Conservation (phyloP, 2,329 filamentous ascomycete species). For the Botrytis tulipae region DNA sequence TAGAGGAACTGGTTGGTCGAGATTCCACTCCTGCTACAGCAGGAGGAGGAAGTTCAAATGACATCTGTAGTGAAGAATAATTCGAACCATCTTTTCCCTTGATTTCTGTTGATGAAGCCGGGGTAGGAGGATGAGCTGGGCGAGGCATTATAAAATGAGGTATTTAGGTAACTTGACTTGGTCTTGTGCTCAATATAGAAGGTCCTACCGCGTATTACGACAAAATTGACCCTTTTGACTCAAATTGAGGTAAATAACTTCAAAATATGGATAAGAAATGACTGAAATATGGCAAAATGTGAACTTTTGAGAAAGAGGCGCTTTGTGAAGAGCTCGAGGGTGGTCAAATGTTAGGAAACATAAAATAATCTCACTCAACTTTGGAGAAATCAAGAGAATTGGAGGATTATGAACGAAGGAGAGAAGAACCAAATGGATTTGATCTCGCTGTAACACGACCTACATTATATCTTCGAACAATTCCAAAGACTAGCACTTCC, state of each 20-base stretch:
- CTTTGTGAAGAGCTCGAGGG: background rate
- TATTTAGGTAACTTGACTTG: conserved; percentile 21
- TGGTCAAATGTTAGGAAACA: background rate
- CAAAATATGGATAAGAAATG: background rate
- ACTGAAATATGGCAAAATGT: background rate
- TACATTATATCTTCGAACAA: background rate
- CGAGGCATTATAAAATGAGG: conserved; percentile 57
- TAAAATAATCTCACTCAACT: background rate
- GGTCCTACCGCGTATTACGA: conserved; percentile 7
- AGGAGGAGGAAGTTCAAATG: conserved; percentile 75
- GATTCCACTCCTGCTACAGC: conserved; percentile 56
- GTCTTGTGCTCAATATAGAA: conserved; percentile 15
- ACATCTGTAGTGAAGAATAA: conserved; percentile 61
- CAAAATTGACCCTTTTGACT: background rate
- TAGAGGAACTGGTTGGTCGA: conserved; percentile 46
- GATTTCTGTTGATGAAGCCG: conserved; percentile 77
- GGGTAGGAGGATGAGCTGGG: conserved; percentile 68
- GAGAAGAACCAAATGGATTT: background rate
- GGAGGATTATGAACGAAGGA: background rate
- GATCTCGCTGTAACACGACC: background rate
- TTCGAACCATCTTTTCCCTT: conserved; percentile 66
- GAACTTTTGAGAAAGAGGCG: background rate
- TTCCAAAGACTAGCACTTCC: background rate
- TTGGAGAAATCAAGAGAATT: background rate
- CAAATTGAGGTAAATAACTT: background rate